Conservation (phyloP, 129 eudicot genomes). For the carrot (Daucus carota) region DNA sequence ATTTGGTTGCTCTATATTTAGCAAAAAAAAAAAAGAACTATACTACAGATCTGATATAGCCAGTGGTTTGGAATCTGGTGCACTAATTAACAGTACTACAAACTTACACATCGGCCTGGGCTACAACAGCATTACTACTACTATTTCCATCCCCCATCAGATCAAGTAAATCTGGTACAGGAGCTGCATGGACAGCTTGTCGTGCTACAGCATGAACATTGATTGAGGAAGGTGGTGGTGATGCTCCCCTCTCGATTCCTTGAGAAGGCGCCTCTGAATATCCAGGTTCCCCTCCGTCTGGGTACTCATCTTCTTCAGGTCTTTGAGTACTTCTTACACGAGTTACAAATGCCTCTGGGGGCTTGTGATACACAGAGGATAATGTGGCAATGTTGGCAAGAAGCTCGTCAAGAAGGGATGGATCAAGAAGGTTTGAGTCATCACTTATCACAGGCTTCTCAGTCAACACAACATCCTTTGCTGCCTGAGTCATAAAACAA, state of each 20-base stretch:
- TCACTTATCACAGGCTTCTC: conserved; percentile 95
- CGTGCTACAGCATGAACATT: conserved; percentile 33
- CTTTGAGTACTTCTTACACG: conserved; percentile 67
- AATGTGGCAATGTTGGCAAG: conserved; percentile 86
- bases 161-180: conserved; percentile 91
- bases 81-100: neutral
- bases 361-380: conserved; percentile 95
- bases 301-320: conserved; percentile 86
- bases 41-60: neutral
- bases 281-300: conserved; percentile 71
- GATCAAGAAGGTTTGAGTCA: conserved; percentile 78
- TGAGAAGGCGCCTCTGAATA: conserved; percentile 66
- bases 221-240: conserved; percentile 44
- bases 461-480: conserved; percentile 89
- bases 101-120: conserved; percentile 58
- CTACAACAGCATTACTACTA: conserved; percentile 37
- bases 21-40: too few species aligned
- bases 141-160: conserved; percentile 46
- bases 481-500: conserved; percentile 52
- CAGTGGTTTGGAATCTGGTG: neutral
- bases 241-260: conserved; percentile 40
- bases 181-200: conserved; percentile 36
- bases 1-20: too few species aligned
- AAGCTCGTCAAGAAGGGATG: conserved; percentile 90
- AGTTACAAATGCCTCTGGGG: conserved; percentile 91